phyloP scores from a whole-genome alignment of 345 rosid species.

The Draba incana region DNA sequence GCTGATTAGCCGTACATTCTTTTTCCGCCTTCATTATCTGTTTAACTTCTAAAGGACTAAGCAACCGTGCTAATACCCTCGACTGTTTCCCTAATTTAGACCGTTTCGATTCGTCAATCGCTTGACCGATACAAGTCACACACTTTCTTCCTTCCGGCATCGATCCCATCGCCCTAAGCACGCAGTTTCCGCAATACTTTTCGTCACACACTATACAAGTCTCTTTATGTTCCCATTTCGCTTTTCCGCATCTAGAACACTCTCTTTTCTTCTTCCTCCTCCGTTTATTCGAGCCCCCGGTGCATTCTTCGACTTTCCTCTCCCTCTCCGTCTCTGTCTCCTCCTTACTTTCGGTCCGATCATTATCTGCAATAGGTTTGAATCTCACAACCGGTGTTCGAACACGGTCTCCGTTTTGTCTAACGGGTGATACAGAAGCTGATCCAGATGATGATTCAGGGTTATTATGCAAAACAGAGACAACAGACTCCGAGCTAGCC shows the following conservation, averaged over 20 bases:
- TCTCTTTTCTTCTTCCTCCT: constrained; percentile 62
- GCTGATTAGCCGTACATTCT: constrained; percentile 92
- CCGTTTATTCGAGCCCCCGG: constrained; percentile 62
- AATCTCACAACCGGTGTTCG: constrained; percentile 71
- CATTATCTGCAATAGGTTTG: constrained; percentile 63
- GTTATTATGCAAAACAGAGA: constrained; percentile 83
- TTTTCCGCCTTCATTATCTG: constrained; percentile 98
- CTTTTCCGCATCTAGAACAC: constrained; percentile 83
- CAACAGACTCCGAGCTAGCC: constrained; percentile 89
- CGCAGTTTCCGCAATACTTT: constrained; percentile 89
- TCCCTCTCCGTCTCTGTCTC: constrained; percentile 34
- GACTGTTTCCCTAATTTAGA: constrained; percentile 76
- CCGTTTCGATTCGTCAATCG: constrained; percentile 89
- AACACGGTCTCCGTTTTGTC: constrained; percentile 32
- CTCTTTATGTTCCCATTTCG: constrained; percentile 95
- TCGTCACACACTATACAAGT: constrained; percentile 93
- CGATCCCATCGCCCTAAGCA: constrained; percentile 98
- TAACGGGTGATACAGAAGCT: constrained; percentile 74
- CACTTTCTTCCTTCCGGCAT: constrained; percentile 99
- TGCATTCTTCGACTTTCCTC: constrained; percentile 51
- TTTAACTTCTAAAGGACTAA: constrained; percentile 93
- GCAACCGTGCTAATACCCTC: constrained; percentile 71
- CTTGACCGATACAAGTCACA: constrained; percentile 77
- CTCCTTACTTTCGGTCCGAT: constrained; percentile 55
- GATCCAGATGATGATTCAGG: constrained; percentile 84